Conservation (phyloP, 495 filamentous ascomycete species). For the Astrothelium subdiscretum region DNA sequence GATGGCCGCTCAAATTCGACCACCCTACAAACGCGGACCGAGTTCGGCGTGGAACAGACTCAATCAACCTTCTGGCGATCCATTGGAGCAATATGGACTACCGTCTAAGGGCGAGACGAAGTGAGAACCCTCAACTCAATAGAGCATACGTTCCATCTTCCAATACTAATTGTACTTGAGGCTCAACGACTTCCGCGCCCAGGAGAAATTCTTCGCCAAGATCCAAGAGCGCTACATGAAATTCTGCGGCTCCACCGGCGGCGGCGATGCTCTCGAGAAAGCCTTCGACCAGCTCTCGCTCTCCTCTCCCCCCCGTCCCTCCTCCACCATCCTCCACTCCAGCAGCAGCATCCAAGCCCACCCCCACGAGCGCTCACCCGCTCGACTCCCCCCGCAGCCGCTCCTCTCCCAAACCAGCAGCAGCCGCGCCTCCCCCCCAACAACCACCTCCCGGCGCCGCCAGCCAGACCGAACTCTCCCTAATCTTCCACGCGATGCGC, state of each 20-base stretch:
- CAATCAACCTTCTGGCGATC: conserved; percentile 57
- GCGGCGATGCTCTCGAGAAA: conserved; percentile 56
- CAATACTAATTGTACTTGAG: conserved; percentile 30
- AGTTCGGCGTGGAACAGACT: conserved; percentile 56
- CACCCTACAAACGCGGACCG: conserved; percentile 33
- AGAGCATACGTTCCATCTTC: background rate
- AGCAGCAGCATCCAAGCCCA: background rate
- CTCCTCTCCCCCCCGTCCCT: conserved; percentile 30
- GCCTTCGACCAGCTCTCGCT: conserved; percentile 61
- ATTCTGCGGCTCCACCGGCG: conserved; percentile 61
- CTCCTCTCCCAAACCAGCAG: conserved; percentile 7
- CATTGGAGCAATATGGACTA: conserved; percentile 65
- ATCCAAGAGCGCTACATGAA: conserved; percentile 78
- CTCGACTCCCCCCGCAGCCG: conserved; percentile 11
- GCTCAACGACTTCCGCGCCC: conserved; percentile 59
- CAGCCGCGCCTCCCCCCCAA: conserved; percentile 4
- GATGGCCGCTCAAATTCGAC: conserved; percentile 19
- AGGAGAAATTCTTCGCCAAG: conserved; percentile 74
- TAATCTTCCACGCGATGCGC: conserved; percentile 62
- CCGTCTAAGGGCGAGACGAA: conserved; percentile 75
- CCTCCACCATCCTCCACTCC: conserved; percentile 27
- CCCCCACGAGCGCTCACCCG: conserved; percentile 9
- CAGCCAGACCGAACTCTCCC: conserved; percentile 43
- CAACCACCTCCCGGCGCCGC: conserved; percentile 18
- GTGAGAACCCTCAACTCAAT: conserved; percentile 5